Percentiles rank a stretch among this genome's conserved stretches.
These are phyloP conservation scores for Rhipidocladum racemiflorum DNA, from an alignment of 176 grass and related monocot species.

Conservation along the genomic window DNA sequence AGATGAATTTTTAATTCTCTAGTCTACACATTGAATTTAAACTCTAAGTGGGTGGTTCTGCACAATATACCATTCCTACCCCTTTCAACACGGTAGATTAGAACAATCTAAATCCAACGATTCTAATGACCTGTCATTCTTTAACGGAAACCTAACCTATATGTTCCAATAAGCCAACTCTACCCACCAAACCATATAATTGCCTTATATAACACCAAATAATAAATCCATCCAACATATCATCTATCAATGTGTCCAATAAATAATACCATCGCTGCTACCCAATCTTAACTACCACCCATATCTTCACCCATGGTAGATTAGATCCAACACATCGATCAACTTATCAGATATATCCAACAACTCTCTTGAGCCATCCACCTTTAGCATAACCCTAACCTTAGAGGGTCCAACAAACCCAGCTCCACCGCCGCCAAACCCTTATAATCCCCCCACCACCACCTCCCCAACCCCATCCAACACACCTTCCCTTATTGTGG, in stretches of 20 bases:
- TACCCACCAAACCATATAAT: not conserved
- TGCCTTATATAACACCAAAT: not conserved
- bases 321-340: not conserved
- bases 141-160: not conserved
- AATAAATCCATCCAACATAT: not conserved
- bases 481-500: not conserved
- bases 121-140: not conserved
- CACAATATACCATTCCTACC: not conserved
- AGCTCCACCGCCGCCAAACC: too few species aligned
- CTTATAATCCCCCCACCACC: not conserved
- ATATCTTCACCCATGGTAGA: not conserved
- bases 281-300: not conserved
- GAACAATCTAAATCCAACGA: not conserved
- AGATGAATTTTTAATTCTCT: not conserved
- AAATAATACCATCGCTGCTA: not conserved
- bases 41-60: not conserved
- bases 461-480: not conserved
- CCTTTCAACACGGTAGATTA: not conserved
- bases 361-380: not conserved
- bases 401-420: not conserved
- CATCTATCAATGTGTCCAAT: not conserved
- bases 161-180: not conserved
- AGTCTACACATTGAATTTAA: not conserved
- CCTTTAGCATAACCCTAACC: not conserved
- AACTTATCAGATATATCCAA: not conserved